Conservation (phyloP, 1,284 basidiomycete species). For the Wallemia hederae region DNA sequence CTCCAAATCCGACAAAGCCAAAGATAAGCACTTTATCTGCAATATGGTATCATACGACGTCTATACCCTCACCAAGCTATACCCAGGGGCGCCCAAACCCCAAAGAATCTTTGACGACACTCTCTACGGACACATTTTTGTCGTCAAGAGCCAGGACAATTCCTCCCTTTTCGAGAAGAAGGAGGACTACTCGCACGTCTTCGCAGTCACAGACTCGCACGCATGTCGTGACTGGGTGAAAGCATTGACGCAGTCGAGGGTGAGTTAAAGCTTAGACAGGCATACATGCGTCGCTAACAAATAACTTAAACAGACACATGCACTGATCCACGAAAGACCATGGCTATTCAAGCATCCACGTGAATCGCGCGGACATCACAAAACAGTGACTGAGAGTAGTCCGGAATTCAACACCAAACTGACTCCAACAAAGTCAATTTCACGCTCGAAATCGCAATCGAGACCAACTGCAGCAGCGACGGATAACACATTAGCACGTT, state of each 20-base stretch:
- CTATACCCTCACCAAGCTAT: neutral
- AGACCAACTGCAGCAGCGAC: no score
- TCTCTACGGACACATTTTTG: neutral
- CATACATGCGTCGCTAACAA: neutral
- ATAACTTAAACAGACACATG: neutral
- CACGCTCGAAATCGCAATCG: no score
- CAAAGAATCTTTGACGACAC: neutral
- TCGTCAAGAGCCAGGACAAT: neutral
- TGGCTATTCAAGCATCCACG: neutral
- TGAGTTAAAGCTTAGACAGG: neutral
- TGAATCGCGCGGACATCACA: neutral
- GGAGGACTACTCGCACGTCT: neutral
- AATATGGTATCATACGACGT: neutral
- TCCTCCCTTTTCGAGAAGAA: neutral
- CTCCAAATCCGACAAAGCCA: neutral
- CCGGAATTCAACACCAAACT: neutral
- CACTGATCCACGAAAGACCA: neutral
- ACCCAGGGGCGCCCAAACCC: neutral
- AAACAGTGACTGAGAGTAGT: neutral
- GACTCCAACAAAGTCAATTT: neutral
- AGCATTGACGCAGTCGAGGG: neutral
- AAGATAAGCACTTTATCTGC: neutral
- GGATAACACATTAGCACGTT: no score
- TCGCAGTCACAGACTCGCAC: neutral
- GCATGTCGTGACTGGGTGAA: neutral